These are phyloP conservation scores for Coemansia sp. DNA, from an alignment of 192 early-diverging fungal species.

Conservation along the genomic window DNA sequence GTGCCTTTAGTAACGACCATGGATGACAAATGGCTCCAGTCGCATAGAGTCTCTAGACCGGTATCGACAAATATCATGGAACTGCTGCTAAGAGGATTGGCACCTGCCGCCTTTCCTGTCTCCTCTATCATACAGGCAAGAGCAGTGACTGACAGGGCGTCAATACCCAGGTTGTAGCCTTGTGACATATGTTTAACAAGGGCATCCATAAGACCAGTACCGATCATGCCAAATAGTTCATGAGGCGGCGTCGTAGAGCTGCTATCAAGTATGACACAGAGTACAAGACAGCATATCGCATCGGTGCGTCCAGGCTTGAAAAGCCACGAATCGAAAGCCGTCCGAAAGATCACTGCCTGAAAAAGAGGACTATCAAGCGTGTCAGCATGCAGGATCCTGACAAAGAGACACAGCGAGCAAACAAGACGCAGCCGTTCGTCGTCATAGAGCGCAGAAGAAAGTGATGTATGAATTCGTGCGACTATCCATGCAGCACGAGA, in stretches of 20 bases:
- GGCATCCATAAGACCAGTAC: neutral
- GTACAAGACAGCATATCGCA: constrained; percentile 16
- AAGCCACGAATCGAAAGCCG: constrained; percentile 28
- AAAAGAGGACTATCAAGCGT: constrained; percentile 33
- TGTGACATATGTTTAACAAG: neutral
- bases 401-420: constrained; percentile 23
- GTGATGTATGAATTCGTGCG: constrained; percentile 22
- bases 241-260: neutral
- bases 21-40: constrained; percentile 19
- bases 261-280: constrained; percentile 19
- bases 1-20: constrained; percentile 12
- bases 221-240: neutral
- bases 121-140: constrained; percentile 7
- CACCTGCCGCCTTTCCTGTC: neutral
- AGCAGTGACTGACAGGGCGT: neutral
- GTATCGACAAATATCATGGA: constrained; percentile 25
- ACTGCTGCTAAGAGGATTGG: neutral
- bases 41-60: constrained; percentile 17
- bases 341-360: constrained; percentile 18
- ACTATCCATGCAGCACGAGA: constrained; percentile 35
- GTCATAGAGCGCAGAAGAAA: constrained; percentile 14
- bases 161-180: neutral
- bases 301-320: constrained; percentile 9
- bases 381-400: constrained; percentile 6
- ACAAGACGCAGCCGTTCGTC: constrained; percentile 29